A percentile compares a stretch with the other conserved stretches of the same genome.
phyloP scores from a whole-genome alignment of 2,329 filamentous ascomycete genomes.

The Blumeria graminis region DNA sequence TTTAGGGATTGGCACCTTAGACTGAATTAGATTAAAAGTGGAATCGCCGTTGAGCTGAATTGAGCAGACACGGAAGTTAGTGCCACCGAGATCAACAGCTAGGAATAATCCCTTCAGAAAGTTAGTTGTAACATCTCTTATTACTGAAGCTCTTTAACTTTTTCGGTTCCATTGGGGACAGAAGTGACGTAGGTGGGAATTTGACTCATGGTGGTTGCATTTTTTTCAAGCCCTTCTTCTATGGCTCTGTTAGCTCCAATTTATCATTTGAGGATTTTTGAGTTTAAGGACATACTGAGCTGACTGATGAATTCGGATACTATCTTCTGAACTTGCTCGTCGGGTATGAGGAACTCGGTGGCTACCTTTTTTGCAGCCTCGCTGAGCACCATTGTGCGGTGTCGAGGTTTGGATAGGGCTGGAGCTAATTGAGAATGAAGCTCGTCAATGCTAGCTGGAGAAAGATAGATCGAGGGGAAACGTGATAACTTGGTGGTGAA shows the following conservation, averaged over 20 bases:
- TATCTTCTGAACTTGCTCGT: conserved; percentile 53
- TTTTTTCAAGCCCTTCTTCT: conserved; percentile 62
- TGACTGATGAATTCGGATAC: conserved; percentile 70
- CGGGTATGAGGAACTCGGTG: conserved; percentile 62
- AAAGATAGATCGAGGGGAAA: too few species aligned
- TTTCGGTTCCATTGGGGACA: conserved; percentile 92
- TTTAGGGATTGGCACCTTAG: conserved; percentile 74
- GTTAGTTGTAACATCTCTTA: conserved; percentile 3
- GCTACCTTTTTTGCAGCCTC: conserved; percentile 60
- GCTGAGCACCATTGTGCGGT: conserved; percentile 29
- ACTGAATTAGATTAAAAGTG: conserved; percentile 81
- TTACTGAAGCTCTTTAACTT: conserved; percentile 28
- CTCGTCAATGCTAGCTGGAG: too few species aligned
- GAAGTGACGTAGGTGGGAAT: conserved; percentile 93
- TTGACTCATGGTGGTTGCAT: conserved; percentile 68
- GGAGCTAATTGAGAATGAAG: too few species aligned
- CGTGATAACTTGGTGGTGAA: too few species aligned
- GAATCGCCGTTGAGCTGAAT: conserved; percentile 82
- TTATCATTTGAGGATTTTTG: background rate
- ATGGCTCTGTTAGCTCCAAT: conserved; percentile 6
- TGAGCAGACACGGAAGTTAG: conserved; percentile 95
- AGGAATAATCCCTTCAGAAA: conserved; percentile 53
- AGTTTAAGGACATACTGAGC: conserved; percentile 36
- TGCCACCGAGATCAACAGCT: conserved; percentile 91
- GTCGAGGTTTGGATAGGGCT: too few species aligned